These are phyloP conservation scores for Mucor irregularis DNA, from an alignment of 371 early-diverging fungal genomes.

Conservation along the genomic window DNA sequence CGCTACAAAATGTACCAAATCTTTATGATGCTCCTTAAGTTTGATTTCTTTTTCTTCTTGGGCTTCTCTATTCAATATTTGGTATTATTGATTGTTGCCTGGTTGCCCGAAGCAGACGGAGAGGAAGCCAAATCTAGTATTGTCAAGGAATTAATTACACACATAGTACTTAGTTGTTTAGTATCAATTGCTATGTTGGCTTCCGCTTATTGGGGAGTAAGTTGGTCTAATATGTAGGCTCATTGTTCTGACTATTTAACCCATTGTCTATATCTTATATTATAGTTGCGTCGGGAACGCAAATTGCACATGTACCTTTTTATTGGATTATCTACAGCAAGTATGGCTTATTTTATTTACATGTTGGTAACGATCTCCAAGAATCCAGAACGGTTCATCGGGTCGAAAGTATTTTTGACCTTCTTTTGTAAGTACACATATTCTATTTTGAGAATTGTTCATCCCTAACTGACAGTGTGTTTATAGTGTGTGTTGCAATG, in stretches of 20 bases:
- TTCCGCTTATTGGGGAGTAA: constrained; percentile 77
- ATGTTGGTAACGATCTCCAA: constrained; percentile 68
- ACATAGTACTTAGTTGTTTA: constrained; percentile 79
- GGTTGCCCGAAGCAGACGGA: constrained; percentile 37
- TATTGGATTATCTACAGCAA: constrained; percentile 55
- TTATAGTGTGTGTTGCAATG: constrained; percentile 34
- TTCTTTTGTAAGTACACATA: constrained; percentile 54
- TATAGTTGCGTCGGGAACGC: constrained; percentile 51
- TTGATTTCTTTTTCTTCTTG: constrained; percentile 86
- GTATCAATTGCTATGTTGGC: constrained; percentile 68
- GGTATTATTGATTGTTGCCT: constrained; percentile 65
- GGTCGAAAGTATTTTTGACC: constrained; percentile 67
- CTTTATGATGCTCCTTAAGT: constrained; percentile 84
- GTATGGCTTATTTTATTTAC: constrained; percentile 73
- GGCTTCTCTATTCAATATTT: constrained; percentile 90
- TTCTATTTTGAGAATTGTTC: background rate
- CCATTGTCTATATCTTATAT: background rate
- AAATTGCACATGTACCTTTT: constrained; percentile 58
- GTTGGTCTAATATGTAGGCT: too few relatives aligned
- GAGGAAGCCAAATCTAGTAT: constrained; percentile 58
- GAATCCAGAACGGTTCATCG: constrained; percentile 54
- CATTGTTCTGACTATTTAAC: too few relatives aligned
- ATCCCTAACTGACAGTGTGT: background rate
- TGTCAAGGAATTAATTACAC: constrained; percentile 39
- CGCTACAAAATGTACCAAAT: constrained; percentile 86